Conservation (phyloP, 2,329 filamentous ascomycete species). For the Zelopaecilomyces penicillatus region DNA sequence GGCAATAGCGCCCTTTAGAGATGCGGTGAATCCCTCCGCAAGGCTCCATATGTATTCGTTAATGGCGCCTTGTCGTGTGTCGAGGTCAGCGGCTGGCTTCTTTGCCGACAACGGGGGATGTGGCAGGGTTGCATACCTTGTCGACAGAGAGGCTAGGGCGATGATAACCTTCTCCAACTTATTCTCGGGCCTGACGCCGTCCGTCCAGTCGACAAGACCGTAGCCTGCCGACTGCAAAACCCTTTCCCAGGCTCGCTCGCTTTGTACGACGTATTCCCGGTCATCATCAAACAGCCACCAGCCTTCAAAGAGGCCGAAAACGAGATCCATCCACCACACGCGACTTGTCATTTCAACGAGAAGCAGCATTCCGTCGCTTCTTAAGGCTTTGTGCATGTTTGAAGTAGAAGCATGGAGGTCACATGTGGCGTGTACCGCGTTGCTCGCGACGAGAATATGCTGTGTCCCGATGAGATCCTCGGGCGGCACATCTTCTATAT, state of each 20-base stretch:
- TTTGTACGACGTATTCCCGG: slow-evolving; percentile 6
- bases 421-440: slow-evolving; percentile 27
- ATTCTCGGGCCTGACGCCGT: slow-evolving; percentile 8
- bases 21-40: not conserved
- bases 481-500: slow-evolving; percentile 6
- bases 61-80: not conserved
- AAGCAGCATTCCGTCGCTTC: slow-evolving; percentile 10
- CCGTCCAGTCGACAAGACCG: slow-evolving; percentile 14
- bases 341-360: slow-evolving; percentile 12
- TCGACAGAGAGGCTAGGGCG: not conserved
- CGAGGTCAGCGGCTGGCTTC: not conserved
- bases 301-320: slow-evolving; percentile 26
- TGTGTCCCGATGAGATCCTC: slow-evolving; percentile 13
- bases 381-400: slow-evolving; percentile 14
- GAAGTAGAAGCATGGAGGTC: slow-evolving; percentile 11
- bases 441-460: slow-evolving; percentile 25
- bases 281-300: slow-evolving; percentile 24
- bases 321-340: slow-evolving; percentile 20
- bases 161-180: slow-evolving; percentile 9
- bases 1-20: not conserved
- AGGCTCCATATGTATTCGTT: not conserved
- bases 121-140: not conserved
- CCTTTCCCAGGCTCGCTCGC: slow-evolving; percentile 9
- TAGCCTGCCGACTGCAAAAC: slow-evolving; percentile 10
- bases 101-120: not conserved